Percentiles rank a stretch among this genome's conserved stretches.
Evolutionary conservation across 2,329 filamentous ascomycete genomes (phyloP).

Genomic region (Shiraia bambusicola): DNA sequence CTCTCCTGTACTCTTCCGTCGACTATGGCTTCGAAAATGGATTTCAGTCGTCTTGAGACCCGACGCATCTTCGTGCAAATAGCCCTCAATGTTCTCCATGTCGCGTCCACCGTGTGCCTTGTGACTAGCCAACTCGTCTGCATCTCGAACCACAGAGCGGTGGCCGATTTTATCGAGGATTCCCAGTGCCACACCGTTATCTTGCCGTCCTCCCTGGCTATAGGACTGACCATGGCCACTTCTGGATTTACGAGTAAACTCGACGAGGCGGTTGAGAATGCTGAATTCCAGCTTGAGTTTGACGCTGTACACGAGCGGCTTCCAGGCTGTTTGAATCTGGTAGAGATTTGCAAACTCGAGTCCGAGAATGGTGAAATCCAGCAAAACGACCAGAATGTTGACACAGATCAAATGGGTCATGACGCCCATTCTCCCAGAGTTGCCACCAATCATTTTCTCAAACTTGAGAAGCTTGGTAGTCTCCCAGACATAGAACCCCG

Average conservation of each 20-base stretch:
- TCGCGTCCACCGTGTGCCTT: too few species aligned
- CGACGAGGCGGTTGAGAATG: constrained; percentile 47
- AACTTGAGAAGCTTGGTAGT: constrained; percentile 29
- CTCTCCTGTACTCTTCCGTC: too few species aligned
- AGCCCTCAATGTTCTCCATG: too few species aligned
- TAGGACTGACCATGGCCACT: too few species aligned
- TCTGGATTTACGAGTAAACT: neutral
- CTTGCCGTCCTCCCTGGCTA: too few species aligned
- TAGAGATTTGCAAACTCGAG: constrained; percentile 22
- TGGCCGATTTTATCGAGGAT: too few species aligned
- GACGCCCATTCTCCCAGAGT: constrained; percentile 9
- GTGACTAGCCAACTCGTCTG: too few species aligned
- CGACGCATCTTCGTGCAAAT: too few species aligned
- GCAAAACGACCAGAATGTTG: constrained; percentile 24
- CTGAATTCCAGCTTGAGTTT: constrained; percentile 57
- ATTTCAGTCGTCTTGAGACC: too few species aligned
- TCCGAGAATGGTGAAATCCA: constrained; percentile 25
- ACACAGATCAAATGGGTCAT: constrained; percentile 24
- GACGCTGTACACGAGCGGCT: constrained; percentile 46
- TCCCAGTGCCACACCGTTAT: too few species aligned
- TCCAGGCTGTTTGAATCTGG: constrained; percentile 33
- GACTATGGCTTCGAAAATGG: too few species aligned
- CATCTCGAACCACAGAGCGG: too few species aligned
- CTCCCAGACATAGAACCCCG: constrained; percentile 54
- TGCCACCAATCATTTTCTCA: constrained; percentile 17